Base-by-base conservation (phyloP, 1,284 basidiomycete genomes). In the Heterobasidion irregulare region DNA sequence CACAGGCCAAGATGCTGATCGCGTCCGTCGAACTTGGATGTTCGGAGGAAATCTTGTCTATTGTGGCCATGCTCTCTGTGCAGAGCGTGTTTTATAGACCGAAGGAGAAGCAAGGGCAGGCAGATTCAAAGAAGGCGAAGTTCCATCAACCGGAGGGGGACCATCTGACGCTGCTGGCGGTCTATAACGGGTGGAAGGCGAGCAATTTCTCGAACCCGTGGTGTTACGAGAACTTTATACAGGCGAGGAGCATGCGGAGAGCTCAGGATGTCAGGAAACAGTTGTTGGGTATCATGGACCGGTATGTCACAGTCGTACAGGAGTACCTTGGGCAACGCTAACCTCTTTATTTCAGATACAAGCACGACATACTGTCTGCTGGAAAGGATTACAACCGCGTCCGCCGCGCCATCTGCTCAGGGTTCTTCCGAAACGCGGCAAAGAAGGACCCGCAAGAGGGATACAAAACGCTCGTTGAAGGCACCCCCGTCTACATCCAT, bases 111-210 rank as follows among this genome's bases (percentile, higher is more conserved):
- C 96, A 99, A 70, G 92, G 92, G 10, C 96, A 98, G 72, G 97
- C 97, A 0, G 96, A 99, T 70, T 94, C 94, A 26, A 98, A 98
- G 76, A 98, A 98, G 71, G 96, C 96, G 35, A 98, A 98, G 70
- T 96, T 96, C 73, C 94, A 96, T 70, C 92, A 98, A 68, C 93
- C 96, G 0, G 97, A 99, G 73, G 97, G 96, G 8, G 96, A 99
- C 65, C 91, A 99, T 66, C 75, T 99, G 49, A 99, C 96, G 6
- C 73, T 99, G 34, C 73, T 99, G 58, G 92, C 94, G 4, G 97
- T 99, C 2, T 99, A 98, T 75, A 99, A 99, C 62, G 96, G 92
- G 8, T 99, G 97, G 97, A 97, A 96, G 66, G 86, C 79, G 8
- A 92, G 87, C 62, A 97, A 92, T 68, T 99, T 96, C 68, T 92